Evolutionary conservation across 306 rosid genomes (phyloP).

Genomic region (Gleditsia sinensis): DNA sequence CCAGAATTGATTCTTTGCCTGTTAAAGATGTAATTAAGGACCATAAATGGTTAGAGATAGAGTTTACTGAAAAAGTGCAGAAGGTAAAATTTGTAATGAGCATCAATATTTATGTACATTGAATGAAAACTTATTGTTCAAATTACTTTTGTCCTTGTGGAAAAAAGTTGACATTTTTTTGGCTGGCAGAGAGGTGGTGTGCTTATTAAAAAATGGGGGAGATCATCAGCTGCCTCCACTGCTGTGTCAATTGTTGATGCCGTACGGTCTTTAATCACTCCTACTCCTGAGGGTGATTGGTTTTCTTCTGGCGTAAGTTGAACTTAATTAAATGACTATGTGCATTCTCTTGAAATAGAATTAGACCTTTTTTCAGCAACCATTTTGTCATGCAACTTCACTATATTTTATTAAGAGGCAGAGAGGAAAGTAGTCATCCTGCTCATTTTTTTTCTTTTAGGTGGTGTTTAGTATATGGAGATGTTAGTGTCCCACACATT

Average conservation of each 20-base stretch:
- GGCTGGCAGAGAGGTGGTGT: constrained; percentile 85
- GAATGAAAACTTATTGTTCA: background rate
- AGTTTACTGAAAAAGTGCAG: constrained; percentile 83
- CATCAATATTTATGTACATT: background rate
- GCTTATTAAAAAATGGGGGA: constrained; percentile 94
- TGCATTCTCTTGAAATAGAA: background rate
- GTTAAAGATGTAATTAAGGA: constrained; percentile 93
- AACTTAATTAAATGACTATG: background rate
- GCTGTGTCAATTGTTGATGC: constrained; percentile 88
- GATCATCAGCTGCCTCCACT: constrained; percentile 99
- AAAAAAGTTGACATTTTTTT: constrained; percentile 32
- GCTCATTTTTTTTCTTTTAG: no score
- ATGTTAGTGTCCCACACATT: no score
- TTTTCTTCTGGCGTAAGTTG: constrained; percentile 92
- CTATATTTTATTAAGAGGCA: background rate
- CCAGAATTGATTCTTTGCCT: constrained; percentile 77
- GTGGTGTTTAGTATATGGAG: no score
- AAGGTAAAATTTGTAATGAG: constrained; percentile 53
- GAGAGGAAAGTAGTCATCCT: background rate
- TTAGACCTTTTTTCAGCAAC: background rate
- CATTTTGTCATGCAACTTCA: background rate
- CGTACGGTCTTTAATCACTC: constrained; percentile 77
- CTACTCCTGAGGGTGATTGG: constrained; percentile 98
- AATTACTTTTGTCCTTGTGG: background rate
- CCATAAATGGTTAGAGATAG: constrained; percentile 89